phyloP scores from a whole-genome alignment of 2,329 filamentous ascomycete species.

The Alternaria sp. region DNA sequence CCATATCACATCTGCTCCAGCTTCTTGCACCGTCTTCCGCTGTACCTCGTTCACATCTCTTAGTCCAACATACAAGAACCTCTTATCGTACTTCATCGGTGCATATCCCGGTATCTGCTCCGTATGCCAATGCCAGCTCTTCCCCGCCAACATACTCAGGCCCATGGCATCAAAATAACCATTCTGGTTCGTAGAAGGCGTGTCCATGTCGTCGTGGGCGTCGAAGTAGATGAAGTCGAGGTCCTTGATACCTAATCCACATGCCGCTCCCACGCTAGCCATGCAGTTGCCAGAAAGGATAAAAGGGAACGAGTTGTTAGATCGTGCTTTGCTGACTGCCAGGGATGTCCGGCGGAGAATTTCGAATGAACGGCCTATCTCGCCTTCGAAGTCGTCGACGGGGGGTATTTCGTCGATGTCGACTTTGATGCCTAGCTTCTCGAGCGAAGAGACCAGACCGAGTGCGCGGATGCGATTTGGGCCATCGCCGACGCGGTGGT shows the following conservation, averaged over 20 bases:
- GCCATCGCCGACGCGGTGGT: constrained; percentile 52
- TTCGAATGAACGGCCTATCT: neutral
- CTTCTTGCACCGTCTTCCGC: neutral
- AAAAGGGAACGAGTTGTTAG: constrained; percentile 43
- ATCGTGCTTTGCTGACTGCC: neutral
- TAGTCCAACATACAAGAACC: neutral
- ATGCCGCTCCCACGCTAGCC: constrained; percentile 48
- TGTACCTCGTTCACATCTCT: neutral
- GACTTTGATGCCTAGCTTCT: constrained; percentile 20
- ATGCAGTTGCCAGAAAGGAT: constrained; percentile 54
- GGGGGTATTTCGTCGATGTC: neutral
- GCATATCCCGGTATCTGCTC: constrained; percentile 43
- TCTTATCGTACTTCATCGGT: constrained; percentile 21
- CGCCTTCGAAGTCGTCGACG: neutral
- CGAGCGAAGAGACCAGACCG: constrained; percentile 40
- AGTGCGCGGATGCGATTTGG: constrained; percentile 42
- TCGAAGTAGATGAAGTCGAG: constrained; percentile 55
- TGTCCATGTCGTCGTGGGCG: constrained; percentile 55
- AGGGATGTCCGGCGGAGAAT: neutral
- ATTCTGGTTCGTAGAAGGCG: constrained; percentile 46
- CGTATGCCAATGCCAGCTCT: constrained; percentile 43
- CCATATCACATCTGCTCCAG: constrained; percentile 2
- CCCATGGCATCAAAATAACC: constrained; percentile 53
- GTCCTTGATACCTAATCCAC: constrained; percentile 40
- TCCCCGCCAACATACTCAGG: constrained; percentile 49